Conservation (phyloP, 2,329 filamentous ascomycete genomes). For the Arthrobotrys megalospora region DNA sequence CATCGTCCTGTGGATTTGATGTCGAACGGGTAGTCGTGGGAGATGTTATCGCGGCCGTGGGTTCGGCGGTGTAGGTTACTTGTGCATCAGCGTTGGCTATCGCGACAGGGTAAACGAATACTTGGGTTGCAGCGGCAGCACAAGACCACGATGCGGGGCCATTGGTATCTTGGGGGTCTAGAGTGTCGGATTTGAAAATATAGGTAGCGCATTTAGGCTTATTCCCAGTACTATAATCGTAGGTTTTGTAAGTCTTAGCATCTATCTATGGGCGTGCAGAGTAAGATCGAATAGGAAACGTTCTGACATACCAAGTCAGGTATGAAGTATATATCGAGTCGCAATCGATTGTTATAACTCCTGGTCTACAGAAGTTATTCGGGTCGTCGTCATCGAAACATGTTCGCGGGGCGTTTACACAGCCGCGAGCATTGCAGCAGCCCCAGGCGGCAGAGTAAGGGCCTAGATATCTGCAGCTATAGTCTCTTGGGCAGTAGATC, state of each 20-base stretch:
- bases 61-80: conserved; percentile 15
- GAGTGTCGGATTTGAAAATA: conserved; percentile 34
- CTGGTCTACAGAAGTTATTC: conserved; percentile 3
- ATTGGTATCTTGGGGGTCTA: conserved; percentile 20
- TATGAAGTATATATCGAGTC: conserved; percentile 25
- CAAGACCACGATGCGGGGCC: conserved; percentile 40
- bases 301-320: conserved; percentile 24
- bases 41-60: not conserved
- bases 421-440: conserved; percentile 33
- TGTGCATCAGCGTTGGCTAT: conserved; percentile 14
- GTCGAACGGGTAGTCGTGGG: conserved; percentile 3
- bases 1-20: not conserved
- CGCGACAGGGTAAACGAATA: conserved; percentile 33
- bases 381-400: conserved; percentile 35
- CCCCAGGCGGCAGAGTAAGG: conserved; percentile 33
- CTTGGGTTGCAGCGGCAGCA: conserved; percentile 22
- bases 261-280: not conserved
- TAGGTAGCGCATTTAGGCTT: conserved; percentile 49
- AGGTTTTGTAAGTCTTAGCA: not conserved
- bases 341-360: conserved; percentile 20
- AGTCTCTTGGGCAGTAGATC: conserved; percentile 37
- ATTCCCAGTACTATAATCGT: conserved; percentile 11
- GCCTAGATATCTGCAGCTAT: conserved; percentile 35
- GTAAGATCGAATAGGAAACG: not conserved
- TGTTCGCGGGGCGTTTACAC: conserved; percentile 30